Evolutionary conservation across 2,329 filamentous ascomycete species (phyloP).

Genomic region (Stemphylium lycopersici): DNA sequence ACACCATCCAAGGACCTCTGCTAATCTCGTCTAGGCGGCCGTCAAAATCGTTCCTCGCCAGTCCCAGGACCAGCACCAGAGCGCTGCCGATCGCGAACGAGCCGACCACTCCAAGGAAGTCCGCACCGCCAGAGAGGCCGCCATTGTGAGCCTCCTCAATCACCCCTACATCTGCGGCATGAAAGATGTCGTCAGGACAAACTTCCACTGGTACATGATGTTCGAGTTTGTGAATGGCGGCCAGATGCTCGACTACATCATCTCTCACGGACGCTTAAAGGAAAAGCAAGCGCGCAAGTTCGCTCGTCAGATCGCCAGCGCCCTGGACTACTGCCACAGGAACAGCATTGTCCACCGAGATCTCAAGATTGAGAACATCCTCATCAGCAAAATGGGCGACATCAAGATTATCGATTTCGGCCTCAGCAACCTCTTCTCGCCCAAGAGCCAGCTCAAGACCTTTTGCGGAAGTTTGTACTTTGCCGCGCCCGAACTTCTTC

Average conservation of each 20-base stretch:
- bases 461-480: conserved; percentile 99
- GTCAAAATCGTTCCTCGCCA: conserved; percentile 96
- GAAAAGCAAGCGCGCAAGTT: conserved; percentile 99
- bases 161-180: conserved; percentile 97
- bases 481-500: conserved; percentile 90
- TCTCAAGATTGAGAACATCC: conserved; percentile 97
- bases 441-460: conserved; percentile 84
- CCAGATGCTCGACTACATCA: conserved; percentile 99
- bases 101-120: conserved; percentile 97
- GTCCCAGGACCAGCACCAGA: conserved; percentile 81
- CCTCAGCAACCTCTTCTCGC: conserved; percentile 93
- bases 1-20: neutral
- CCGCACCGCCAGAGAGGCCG: conserved; percentile 90
- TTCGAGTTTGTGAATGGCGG: conserved; percentile 99
- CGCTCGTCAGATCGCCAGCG: conserved; percentile 93
- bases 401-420: conserved; percentile 99
- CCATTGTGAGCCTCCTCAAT: conserved; percentile 91
- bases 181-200: conserved; percentile 92
- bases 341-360: conserved; percentile 99
- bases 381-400: conserved; percentile 98
- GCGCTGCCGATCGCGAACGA: conserved; percentile 76
- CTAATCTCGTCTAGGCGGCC: conserved; percentile 69
- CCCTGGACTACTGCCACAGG: conserved; percentile 94
- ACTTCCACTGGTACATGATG: conserved; percentile 99
- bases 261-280: conserved; percentile 95